Evolutionary conservation across 192 early-diverging fungal species (phyloP).

Genomic region (Coemansia sp.): DNA sequence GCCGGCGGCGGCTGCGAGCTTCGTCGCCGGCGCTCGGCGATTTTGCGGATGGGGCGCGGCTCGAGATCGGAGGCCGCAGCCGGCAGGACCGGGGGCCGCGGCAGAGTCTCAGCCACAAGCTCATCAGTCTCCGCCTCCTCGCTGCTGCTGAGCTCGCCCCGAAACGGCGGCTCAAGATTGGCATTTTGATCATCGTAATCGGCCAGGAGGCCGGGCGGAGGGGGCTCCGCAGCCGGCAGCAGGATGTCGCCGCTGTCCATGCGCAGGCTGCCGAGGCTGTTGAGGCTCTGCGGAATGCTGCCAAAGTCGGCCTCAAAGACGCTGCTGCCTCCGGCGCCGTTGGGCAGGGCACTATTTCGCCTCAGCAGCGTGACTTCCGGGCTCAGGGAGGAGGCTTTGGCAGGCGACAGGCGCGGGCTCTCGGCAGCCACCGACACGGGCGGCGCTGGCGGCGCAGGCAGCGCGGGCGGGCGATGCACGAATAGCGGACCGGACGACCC

Average conservation of each 20-base stretch:
- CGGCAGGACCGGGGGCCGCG: too few relatives aligned
- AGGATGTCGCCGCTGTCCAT: too few relatives aligned
- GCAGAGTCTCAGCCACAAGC: too few relatives aligned
- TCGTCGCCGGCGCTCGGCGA: constrained; percentile 18
- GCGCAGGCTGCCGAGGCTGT: too few relatives aligned
- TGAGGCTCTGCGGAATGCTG: neutral
- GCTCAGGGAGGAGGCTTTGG: neutral
- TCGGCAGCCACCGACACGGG: neutral
- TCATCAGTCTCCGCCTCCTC: too few relatives aligned
- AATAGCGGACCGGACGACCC: neutral
- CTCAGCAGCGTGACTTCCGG: neutral
- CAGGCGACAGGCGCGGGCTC: neutral
- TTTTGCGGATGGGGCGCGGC: constrained; percentile 12
- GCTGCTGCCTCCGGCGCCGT: neutral
- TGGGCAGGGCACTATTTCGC: neutral
- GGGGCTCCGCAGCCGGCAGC: too few relatives aligned
- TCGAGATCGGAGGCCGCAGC: neutral
- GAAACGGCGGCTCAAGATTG: too few relatives aligned
- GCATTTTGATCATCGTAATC: too few relatives aligned
- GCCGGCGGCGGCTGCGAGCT: neutral
- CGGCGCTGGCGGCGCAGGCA: neutral
- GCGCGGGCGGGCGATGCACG: too few relatives aligned
- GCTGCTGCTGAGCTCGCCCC: too few relatives aligned
- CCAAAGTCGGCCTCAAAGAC: neutral
- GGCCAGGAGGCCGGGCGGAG: too few relatives aligned